Base-by-base conservation (phyloP, 768 basidiomycete genomes). In the Crassisporium funariophilum region DNA sequence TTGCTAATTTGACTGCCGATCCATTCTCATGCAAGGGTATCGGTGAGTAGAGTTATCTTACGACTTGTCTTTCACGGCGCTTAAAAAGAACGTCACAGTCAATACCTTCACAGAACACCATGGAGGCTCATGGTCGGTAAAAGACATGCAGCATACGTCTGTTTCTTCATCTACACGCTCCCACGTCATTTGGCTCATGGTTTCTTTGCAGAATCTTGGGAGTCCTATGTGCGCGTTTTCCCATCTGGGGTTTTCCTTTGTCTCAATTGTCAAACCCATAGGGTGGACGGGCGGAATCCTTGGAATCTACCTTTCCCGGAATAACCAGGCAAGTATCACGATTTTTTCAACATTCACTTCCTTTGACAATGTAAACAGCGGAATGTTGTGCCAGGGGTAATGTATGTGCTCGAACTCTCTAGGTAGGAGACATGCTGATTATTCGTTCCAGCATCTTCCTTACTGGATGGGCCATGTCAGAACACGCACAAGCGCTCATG, bases 81-180 rank as follows among this genome's bases (percentile, higher is more conserved):
- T n/a, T n/a, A n/a, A n/a, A n/a, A n/a, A n/a, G n/a, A n/a, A n/a
- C n/a, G 9, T 54, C 64, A 46, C 56, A 81, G 86, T 97, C 46
- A 95, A 97, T 55, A 95, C 93, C 0, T 95, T 95, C 62, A 95
- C 93, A 0, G 90, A 93, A 59, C 93, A 97, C 61, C 87, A 83
- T 39, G 89, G 90, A 6, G 76, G 75, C 15, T 63, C 57, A 0
- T 95, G 94, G 94, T 87, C 83, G 2, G 86, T 86, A 43, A 94
- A 95, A 64, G 94, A 95, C 64, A 88, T 94, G 89, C 92, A 95
- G 58, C 93, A 95, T 65, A 92, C 91, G 83, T 91, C 60, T 53
- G 87, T 74, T 19, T 5, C 29, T 25, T 11, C 11, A 27, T 35
- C 49, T 44, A 15, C 6, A n/a, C 43, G 13, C 22, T n/a, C 27